A percentile compares a stretch with the other conserved stretches of the same genome.
Conservation (phyloP, 768 basidiomycete species). For the Gymnopilus dilepis region DNA sequence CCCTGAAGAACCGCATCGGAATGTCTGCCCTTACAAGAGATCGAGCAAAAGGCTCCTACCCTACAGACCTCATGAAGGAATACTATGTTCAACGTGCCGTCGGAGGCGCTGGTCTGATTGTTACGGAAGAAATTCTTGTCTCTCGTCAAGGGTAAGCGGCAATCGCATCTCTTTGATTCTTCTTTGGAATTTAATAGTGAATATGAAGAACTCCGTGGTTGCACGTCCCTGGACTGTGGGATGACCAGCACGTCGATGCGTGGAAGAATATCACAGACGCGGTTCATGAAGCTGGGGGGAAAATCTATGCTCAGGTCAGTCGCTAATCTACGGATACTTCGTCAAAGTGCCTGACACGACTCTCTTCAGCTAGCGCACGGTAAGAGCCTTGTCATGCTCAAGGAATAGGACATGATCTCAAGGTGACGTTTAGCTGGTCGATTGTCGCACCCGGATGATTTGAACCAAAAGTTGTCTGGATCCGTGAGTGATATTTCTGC, state of each 20-base stretch:
- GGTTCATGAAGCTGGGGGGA: slow-evolving; percentile 50
- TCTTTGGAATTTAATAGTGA: background rate
- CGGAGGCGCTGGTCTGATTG: slow-evolving; percentile 44
- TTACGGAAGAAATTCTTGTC: slow-evolving; percentile 46
- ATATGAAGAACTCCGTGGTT: slow-evolving; percentile 46
- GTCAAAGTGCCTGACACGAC: background rate
- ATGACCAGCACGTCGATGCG: slow-evolving; percentile 43
- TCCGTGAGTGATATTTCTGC: slow-evolving; percentile 22
- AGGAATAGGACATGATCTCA: background rate
- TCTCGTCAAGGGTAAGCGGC: slow-evolving; percentile 45
- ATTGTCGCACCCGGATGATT: slow-evolving; percentile 40
- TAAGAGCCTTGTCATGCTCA: slow-evolving; percentile 19
- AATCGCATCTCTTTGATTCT: background rate
- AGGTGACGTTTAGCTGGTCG: slow-evolving; percentile 32
- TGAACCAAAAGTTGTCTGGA: slow-evolving; percentile 33
- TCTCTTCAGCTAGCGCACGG: slow-evolving; percentile 39
- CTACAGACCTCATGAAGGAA: slow-evolving; percentile 43
- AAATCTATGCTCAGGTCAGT: slow-evolving; percentile 47
- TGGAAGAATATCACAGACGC: slow-evolving; percentile 54
- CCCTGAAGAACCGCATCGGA: slow-evolving; percentile 42
- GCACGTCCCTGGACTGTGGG: slow-evolving; percentile 53
- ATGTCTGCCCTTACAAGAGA: slow-evolving; percentile 49
- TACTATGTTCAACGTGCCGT: slow-evolving; percentile 47
- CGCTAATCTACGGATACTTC: no score
- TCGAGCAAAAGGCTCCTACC: slow-evolving; percentile 40